Base-by-base conservation (phyloP, 805 yeast species). In the Pichia sporocuriosa region DNA sequence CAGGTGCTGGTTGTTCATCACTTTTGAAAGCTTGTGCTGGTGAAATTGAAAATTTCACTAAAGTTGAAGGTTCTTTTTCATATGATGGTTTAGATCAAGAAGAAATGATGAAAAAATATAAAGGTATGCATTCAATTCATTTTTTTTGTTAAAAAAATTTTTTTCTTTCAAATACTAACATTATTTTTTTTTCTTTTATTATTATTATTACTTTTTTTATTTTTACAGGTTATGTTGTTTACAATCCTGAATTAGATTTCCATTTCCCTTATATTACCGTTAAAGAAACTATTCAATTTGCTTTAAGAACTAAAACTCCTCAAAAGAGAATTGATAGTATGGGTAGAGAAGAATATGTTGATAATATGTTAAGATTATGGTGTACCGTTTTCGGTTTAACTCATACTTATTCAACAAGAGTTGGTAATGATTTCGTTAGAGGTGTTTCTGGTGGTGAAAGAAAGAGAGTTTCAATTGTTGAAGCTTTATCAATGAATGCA, bases 1-100 rank as follows among this genome's bases (percentile, higher is more conserved):
- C 90, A 2, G 88, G 90, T 52, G 81, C 90, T 22, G 93, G 93
- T 35, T 83, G 89, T 58, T 78, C 89, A 4, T 74, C 87, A 3
- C 66, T 82, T 35, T 65, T 82, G 56, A 78, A 79, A 51, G 71
- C 83, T 3, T 65, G 82, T 49, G 76, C 87, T 11, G 80, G 70
- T 54, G 66, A 72, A 59, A 64, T 65, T 42, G 52, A 51, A 57
- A 62, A 64, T 24, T 72, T 68, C 56, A 62, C 68, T 16, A 65
- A 67, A 26, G 70, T 70, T 29, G 69, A 70, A 31, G 87, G 88
- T 47, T 67, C 69, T 17, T 60, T 83, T 44, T 52, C 67, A 7
- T 83, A 81, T 53, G 84, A 79, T 55, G 84, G 85, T 37, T 64
- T 81, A 39, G 55, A 68, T 15, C 81, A 75, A 53, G 49, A 63